Base-by-base conservation (phyloP, 2,329 filamentous ascomycete species). In the Colletotrichum spaethianum region DNA sequence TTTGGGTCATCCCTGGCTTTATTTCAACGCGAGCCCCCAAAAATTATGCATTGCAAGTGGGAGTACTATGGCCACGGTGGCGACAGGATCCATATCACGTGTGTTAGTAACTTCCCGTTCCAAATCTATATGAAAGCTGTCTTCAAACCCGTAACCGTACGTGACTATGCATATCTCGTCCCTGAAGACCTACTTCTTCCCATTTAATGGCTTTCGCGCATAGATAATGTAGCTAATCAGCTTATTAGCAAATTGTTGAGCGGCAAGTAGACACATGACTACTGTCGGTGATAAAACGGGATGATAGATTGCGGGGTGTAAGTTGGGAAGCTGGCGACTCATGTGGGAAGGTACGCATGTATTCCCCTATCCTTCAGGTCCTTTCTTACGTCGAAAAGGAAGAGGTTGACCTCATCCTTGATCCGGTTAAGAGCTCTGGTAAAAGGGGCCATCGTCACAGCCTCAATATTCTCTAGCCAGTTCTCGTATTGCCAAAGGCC, bases 381-480 rank as follows among this genome's bases (percentile, higher is more conserved):
- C 57, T 76, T 77, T 14, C 78, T 64, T 0, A 79, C 72, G 3
- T 73, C 42, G 1, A 63, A 62, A 26, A 80, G 70, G 36, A 79
- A 79, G 7, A 76, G 68, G 16, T 76, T 44, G 2, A 77, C 70
- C 70, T 79, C 76, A 7, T 75, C 62, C 16, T 62, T 60, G 0
- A 74, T 63, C 78, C 79, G 80, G 3, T 74, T 73, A 3, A 76
- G 56, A 1, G 75, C 73, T 33, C 76, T 73, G 1, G 79, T 80
- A 11, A 82, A 79, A 14, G 77, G 75, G 0, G 76, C 78, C 63
- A 80, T 70, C 1, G 78, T 79, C 4, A 80, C 42, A 2, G 77
- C 77, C 61, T 81, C 79, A 1, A 80, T 62, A 1, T 74, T 77
- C 1, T 71, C 72, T 26, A 67, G 67, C 1, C 76, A 70, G 3